Evolutionary conservation across 106 monocot species (phyloP).

Genomic region (Chionographis japonica): DNA sequence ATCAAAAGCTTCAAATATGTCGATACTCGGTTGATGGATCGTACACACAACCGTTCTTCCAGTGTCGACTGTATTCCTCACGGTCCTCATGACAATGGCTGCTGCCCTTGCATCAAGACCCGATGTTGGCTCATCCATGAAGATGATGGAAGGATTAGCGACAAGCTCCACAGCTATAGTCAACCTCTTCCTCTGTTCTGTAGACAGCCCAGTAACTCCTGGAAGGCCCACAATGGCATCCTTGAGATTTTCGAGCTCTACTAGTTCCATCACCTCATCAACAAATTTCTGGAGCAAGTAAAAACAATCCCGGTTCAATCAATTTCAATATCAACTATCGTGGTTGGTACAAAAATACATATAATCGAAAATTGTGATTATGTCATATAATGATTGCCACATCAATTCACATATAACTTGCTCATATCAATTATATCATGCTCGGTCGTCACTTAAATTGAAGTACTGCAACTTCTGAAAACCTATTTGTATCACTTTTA

Average conservation of each 20-base stretch:
- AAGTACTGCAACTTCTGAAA: too few relatives aligned
- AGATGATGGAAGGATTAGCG: conserved; percentile 82
- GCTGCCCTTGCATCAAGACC: conserved; percentile 80
- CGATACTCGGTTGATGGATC: conserved; percentile 82
- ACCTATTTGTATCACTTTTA: too few relatives aligned
- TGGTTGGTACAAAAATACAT: too few relatives aligned
- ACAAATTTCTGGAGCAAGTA: conserved; percentile 44
- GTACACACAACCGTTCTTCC: conserved; percentile 85
- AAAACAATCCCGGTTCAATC: not conserved
- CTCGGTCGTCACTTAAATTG: too few relatives aligned
- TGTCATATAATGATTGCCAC: too few relatives aligned
- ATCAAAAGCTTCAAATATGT: conserved; percentile 89
- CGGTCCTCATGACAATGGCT: conserved; percentile 78
- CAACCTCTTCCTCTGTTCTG: conserved; percentile 73
- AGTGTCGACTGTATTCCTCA: conserved; percentile 73
- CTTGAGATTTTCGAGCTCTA: conserved; percentile 56
- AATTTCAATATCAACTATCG: too few relatives aligned
- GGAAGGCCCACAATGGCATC: conserved; percentile 74
- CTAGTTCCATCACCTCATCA: conserved; percentile 67
- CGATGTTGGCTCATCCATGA: conserved; percentile 87
- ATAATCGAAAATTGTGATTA: too few relatives aligned
- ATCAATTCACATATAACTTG: too few relatives aligned
- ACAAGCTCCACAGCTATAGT: conserved; percentile 84
- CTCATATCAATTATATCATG: too few relatives aligned
- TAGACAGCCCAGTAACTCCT: conserved; percentile 63